Percentiles rank a stretch among this genome's conserved stretches.
phyloP scores from a whole-genome alignment of 768 basidiomycete species.

The Russula brevipes region DNA sequence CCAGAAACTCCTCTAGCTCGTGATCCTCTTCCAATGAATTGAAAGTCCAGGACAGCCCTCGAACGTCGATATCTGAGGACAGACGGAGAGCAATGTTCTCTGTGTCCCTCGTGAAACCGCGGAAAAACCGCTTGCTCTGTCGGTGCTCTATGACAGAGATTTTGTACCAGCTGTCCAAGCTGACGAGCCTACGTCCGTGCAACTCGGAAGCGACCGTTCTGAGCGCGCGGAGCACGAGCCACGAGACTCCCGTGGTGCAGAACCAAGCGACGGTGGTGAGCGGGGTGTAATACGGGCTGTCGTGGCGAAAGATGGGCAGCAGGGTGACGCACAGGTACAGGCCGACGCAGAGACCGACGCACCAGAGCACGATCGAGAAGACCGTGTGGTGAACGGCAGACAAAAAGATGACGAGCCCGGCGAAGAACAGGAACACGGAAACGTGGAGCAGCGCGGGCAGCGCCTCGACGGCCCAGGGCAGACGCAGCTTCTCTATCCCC shows the following conservation, averaged over 20 bases:
- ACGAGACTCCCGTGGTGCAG: constrained; percentile 14
- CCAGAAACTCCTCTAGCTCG: constrained; percentile 19
- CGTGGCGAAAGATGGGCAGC: constrained; percentile 19
- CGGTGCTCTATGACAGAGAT: constrained; percentile 13
- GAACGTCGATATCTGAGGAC: constrained; percentile 15
- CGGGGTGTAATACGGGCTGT: constrained; percentile 28
- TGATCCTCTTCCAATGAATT: constrained; percentile 22
- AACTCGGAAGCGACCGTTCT: constrained; percentile 8
- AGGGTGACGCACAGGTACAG: constrained; percentile 16
- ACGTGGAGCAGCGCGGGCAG: constrained; percentile 40
- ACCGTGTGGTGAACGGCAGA: constrained; percentile 27
- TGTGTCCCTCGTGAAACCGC: constrained; percentile 15
- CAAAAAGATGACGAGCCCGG: constrained; percentile 44
- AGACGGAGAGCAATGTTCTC: constrained; percentile 9
- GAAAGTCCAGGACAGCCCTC: constrained; percentile 15
- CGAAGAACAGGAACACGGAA: constrained; percentile 48
- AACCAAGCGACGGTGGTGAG: constrained; percentile 20
- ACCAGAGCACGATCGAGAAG: constrained; percentile 14
- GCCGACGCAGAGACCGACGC: constrained; percentile 10
- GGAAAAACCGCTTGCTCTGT: constrained; percentile 15
- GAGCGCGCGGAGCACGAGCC: constrained; percentile 7
- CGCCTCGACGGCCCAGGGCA: constrained; percentile 13
- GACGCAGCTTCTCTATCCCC: constrained; percentile 14
- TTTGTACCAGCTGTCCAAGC: constrained; percentile 17
- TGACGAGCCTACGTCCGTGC: constrained; percentile 16